Base-by-base conservation (phyloP, 352 stramenopile species). In the Blastocystis sp. region DNA sequence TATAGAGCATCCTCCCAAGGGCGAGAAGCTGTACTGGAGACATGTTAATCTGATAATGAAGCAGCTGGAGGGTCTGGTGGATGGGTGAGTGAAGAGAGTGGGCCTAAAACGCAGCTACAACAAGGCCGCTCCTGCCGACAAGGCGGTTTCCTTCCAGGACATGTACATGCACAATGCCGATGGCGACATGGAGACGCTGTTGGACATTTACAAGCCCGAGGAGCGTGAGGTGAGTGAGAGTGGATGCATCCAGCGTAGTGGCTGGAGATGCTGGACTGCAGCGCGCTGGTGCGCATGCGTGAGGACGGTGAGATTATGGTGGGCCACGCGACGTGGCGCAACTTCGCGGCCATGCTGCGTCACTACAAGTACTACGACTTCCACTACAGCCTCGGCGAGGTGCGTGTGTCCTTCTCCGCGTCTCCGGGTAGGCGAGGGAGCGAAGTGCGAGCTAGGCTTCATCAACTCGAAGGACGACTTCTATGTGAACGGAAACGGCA, bases 321-420 rank as follows among this genome's bases (percentile, higher is more conserved):
- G 90, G 90, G 89, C 14, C 91, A 94, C 61, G 87, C 88, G 24
- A 92, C 90, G 4, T 94, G 91, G 91, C 88, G 92, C 69, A 89
- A 86, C 21, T 94, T 90, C 87, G 87, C 87, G 40, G 89, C 88
- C 16, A 93, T 93, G 89, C 91, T 92, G 49, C 88, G 91, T 53
- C 91, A 93, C 56, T 92, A 91, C 87, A 93, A 94, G 86, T 90
- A 92, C 87, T 91, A 93, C 79, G 87, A 92, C n/a, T 86, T 93
- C 34, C 88, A 91, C 0, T 86, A 92, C 29, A 81, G 88, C 42
- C 69, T 75, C 44, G 49, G 6, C n/a, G 21, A 53, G 84, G 81
- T 24, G 38, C 18, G 64, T 84, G 27, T 92, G 51, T 92, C 89
- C 56, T 93, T 93, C 89, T 92, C 89, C 9, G 92, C 90, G 46